Base-by-base conservation (phyloP, 805 yeast genomes). In the Wickerhamomyces tratensis region DNA sequence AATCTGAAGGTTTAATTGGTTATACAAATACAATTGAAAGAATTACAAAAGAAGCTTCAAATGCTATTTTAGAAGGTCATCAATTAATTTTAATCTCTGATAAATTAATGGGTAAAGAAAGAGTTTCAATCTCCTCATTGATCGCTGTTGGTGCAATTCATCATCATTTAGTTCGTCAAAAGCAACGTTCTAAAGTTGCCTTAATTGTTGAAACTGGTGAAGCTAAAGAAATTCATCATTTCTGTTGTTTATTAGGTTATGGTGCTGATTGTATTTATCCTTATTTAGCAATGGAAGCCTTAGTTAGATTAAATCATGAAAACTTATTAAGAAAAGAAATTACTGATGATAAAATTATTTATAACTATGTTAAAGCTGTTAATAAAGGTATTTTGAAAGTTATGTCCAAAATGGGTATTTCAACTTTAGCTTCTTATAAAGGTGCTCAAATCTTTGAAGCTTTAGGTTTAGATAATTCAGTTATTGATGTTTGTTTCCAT, bases 381-480 rank as follows among this genome's bases (percentile, higher is more conserved):
- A 95, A 91, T 59, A 83, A 87, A 43, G 98, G 98, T 65, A 82
- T 91, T 53, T 70, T 87, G 55, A 91, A 93, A 71, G 97, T 93
- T 46, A 91, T 91, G 98, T 87, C 97, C 34, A 91, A 93, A 73
- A 93, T 91, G 98, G 98, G 98, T 72, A 93, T 91, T 54, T 89
- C 98, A 31, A 93, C 98, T 30, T 72, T 91, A 61, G 96, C 97
- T 11, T 86, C 96, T n/a, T 91, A 91, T 68, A 91, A 91, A 68
- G 98, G 98, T 65, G 98, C 98, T 29, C 98, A 91, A 70, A 93
- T 91, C 58, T 91, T 93, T 62, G 98, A 91, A 67, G 96, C 96
- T 40, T 71, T 91, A 47, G 98, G 98, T 64, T 80, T 91, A 47
- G 97, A 93, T 62, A 87, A 89, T 67, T 80, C 95, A 9, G 97